Base-by-base conservation (phyloP, 192 early-diverging fungal genomes). In the Phycomyces nitens region DNA sequence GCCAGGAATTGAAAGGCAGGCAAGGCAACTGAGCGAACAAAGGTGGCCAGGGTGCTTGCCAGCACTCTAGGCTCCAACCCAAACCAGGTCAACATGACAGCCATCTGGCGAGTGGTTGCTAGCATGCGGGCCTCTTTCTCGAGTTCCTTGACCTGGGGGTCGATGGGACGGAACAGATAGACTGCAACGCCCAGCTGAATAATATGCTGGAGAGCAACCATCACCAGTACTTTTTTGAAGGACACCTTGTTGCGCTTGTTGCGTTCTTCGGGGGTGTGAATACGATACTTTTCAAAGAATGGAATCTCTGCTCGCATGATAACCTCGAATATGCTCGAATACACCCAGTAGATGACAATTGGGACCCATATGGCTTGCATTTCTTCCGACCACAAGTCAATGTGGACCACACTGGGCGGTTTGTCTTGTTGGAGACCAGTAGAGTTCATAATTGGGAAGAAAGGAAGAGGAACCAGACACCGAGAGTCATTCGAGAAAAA, bases 261-360 rank as follows among this genome's bases (percentile, higher is more conserved):
- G n/a, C 60, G 49, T 55, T 79, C 75, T 50, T 78, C 69, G 59
- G 84, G 70, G 71, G 78, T 58, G 66, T 89, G 72, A 68, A 92
- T 83, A 38, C 88, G 77, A 67, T 91, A 89, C 66, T 87, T 77
- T 65, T 92, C 90, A 44, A 89, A 75, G 56, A 80, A 80, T 8
- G 86, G 80, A 43, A 86, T 67, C 55, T 87, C 75, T 18, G 76
- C 43, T 29, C 67, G 61, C 20, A 86, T 86, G 40, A 91, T 74
- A 40, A 83, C 56, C 74, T 84, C 86, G 53, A 86, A 86, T 43
- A 86, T 56, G 21, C 83, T 68, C 0, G 83, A 89, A 63, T 89
- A 87, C 11, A 72, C 51, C 88, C 88, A 92, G 69, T 92, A 92
- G 18, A 81, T 70, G 24, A 77, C 69, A 38, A 88, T 55, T 16